Evolutionary conservation across 768 basidiomycete genomes (phyloP).

Genomic region (Phlebiopsis flavidoalba): DNA sequence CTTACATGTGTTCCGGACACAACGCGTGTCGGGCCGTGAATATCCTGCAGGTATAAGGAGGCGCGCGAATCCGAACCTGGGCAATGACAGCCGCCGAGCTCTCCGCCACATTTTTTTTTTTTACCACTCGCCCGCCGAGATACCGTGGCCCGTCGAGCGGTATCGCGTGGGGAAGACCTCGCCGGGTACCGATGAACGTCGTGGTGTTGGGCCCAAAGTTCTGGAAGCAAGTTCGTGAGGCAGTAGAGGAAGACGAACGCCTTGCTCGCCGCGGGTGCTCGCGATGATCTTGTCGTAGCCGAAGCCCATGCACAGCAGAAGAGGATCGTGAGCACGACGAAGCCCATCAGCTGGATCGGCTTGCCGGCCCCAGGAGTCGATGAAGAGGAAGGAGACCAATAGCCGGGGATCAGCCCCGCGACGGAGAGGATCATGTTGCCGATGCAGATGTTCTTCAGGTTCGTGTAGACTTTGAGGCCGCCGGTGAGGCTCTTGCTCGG

Average conservation of each 20-base stretch:
- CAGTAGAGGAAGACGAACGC: constrained; percentile 36
- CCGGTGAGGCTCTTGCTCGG: constrained; percentile 8
- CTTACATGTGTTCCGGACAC: constrained; percentile 31
- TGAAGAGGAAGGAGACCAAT: constrained; percentile 32
- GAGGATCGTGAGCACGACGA: constrained; percentile 28
- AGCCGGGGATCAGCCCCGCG: constrained; percentile 35
- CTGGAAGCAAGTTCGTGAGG: constrained; percentile 37
- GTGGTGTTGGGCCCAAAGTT: constrained; percentile 42
- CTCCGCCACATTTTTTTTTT: too few relatives aligned
- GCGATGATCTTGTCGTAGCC: constrained; percentile 23
- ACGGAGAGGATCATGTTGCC: constrained; percentile 33
- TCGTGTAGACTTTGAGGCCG: constrained; percentile 18
- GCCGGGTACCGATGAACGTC: constrained; percentile 39
- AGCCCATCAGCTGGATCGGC: constrained; percentile 36
- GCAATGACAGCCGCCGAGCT: constrained; percentile 39
- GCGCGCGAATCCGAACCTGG: constrained; percentile 30
- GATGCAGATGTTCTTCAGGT: constrained; percentile 25
- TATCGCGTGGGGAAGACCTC: constrained; percentile 43
- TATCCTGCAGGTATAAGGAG: constrained; percentile 34
- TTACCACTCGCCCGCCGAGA: constrained; percentile 42
- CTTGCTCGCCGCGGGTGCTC: constrained; percentile 19
- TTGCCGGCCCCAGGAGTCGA: constrained; percentile 36
- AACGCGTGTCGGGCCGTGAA: constrained; percentile 27
- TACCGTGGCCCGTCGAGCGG: constrained; percentile 35
- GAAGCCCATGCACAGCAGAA: constrained; percentile 26